These are phyloP conservation scores for Fraxinus pennsylvanica DNA, from an alignment of 257 asterid genomes.

Conservation along the genomic window DNA sequence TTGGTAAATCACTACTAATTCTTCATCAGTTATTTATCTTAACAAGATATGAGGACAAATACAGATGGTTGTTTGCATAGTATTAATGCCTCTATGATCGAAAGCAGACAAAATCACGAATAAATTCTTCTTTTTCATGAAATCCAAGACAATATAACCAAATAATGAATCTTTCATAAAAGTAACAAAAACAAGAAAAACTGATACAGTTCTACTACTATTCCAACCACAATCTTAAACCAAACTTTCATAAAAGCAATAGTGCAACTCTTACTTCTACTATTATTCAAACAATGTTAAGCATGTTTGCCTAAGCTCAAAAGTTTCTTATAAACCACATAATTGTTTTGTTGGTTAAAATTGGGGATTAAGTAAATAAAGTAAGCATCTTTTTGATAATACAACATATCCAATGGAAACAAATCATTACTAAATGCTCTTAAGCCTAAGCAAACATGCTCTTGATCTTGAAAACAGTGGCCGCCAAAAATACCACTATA, in stretches of 20 bases:
- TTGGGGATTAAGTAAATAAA: neutral
- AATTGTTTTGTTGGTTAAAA: no score
- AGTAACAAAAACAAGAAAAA: neutral
- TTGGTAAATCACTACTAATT: no score
- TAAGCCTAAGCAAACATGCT: neutral
- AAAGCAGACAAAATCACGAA: no score
- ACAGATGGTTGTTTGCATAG: neutral
- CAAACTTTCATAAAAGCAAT: neutral
- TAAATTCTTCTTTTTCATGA: no score
- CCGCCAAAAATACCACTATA: neutral
- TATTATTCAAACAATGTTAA: neutral
- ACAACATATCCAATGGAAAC: neutral
- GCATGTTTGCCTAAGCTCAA: no score
- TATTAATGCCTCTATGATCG: neutral
- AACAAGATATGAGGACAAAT: no score
- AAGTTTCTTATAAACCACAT: no score
- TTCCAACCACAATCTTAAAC: neutral
- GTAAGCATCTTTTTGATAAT: neutral
- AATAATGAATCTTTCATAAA: neutral
- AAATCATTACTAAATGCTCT: neutral
- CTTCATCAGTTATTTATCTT: no score
- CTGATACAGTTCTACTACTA: neutral
- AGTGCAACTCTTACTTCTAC: neutral
- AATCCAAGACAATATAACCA: no score
- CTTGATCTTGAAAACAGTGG: neutral